Evolutionary conservation across 352 stramenopile genomes (phyloP), one percentile per base, ranked within the genome.

Genomic region (Pythium sukuiense): DNA sequence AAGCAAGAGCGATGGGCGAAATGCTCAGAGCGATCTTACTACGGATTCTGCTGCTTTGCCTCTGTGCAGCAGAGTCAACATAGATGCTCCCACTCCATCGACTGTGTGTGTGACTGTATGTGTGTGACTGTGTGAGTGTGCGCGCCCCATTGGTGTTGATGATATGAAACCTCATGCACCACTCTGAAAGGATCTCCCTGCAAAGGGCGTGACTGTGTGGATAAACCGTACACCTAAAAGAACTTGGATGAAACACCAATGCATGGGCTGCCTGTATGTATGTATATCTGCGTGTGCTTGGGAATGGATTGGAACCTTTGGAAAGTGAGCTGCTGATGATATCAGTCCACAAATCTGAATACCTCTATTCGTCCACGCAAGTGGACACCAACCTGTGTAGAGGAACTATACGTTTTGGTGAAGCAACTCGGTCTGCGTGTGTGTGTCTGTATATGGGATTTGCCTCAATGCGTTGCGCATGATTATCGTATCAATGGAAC

Each of bases 151-250:
- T 35, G 52, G 54, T 83, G 85, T 91, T 89, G 71, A 89, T 92
- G 86, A 95, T 92, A 81, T 80, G 68, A 95, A 70, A 65, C 71
- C 85, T 92, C 83, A 95, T 93, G 86, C 86, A 95, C 86, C 86
- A 95, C 86, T 89, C 86, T 81, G 84, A 93, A 93, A 63, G 64
- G 66, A 24, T 32, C 20, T 71, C 73, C 69, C 55, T 43, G 72
- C 63, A 55, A 70, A 27, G 70, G 57, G 48, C 55, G 68, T 64
- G 39, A 67, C 70, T 70, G 66, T 92, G 83, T 89, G 71, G 83
- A 92, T 78, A 79, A 80, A 76, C 63, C 65, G 59, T 80, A 77
- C 77, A 89, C 83, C 81, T 79, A 76, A 78, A 63, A 71, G 79
- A 50, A 55, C 33, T 73, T 73, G 59, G 71, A 84, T 90, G 83